Base-by-base conservation (phyloP, 2,329 filamentous ascomycete genomes). In the Lachnellula suecica region DNA sequence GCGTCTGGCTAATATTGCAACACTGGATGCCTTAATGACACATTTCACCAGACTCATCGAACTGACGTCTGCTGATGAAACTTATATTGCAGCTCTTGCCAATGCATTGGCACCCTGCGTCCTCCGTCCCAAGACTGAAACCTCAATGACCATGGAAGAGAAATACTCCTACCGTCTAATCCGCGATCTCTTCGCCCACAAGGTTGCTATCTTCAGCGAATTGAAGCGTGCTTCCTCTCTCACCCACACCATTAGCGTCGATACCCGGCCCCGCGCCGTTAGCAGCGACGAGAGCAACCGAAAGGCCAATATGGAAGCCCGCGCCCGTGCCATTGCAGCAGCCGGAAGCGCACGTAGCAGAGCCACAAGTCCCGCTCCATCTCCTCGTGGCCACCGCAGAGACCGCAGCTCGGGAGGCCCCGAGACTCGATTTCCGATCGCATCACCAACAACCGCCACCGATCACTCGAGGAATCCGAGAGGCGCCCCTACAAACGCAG, bases 21-120 rank as follows among this genome's bases (percentile, higher is more conserved):
- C 94, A n/a, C 84, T 99, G 54, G 94, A 99, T 71, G 94, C 94
- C 37, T 89, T 96, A 68, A 96, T 95, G 79, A 97, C 96, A 60
- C 94, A 99, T 73, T 97, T 99, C 70, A 97, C 93, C 35, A 89
- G 94, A 55, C 78, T 99, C 54, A 95, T 99, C 67, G 94, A 99
- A 70, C 79, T 99, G 58, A 99, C 94, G 2, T 97, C 93, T 13
- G 94, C 94, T 27, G 93, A 96, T 62, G 94, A 99, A 68, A 75
- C 84, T 40, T 99, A 96, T 67, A 74, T 96, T 52, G 69, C 85
- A 11, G 76, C 85, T 34, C 81, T 99, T 35, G 89, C 91, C 2
- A 84, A 84, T 23, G 75, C 78, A 5, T 77, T 99, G 41, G 88
- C 91, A 1, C 88, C 91, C 4, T 97, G 91, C 69, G 84, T 99